These are phyloP conservation scores for Camptophora hylomeconis DNA, from an alignment of 2,329 filamentous ascomycete genomes.

Conservation along the genomic window DNA sequence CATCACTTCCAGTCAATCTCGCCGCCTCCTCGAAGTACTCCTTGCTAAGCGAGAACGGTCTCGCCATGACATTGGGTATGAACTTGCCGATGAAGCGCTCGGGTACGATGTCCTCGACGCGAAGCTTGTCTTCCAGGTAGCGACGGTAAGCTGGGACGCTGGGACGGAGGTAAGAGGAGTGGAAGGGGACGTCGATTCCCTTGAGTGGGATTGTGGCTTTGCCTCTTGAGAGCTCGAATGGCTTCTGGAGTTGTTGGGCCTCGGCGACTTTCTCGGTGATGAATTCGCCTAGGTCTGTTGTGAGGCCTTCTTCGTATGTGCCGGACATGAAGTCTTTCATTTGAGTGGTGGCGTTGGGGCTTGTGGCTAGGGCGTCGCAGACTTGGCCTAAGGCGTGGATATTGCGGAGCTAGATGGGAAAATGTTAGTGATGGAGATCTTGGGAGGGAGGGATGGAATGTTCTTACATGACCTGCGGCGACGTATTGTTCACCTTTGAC, in stretches of 20 bases:
- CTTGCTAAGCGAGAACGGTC: no score
- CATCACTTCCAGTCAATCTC: no score
- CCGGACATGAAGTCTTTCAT: no score
- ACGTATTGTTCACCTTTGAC: conserved; percentile 24
- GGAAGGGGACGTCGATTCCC: conserved; percentile 24
- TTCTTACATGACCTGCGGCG: conserved; percentile 43
- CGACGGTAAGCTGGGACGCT: conserved; percentile 15
- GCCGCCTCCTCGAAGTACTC: no score
- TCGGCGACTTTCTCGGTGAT: no score
- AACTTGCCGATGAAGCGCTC: no score
- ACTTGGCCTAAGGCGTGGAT: conserved; percentile 38
- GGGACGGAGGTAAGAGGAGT: conserved; percentile 18
- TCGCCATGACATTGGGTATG: no score
- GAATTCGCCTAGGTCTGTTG: no score
- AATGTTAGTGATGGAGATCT: conserved; percentile 94
- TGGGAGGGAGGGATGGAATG: conserved; percentile 86
- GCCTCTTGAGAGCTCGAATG: conserved; percentile 18
- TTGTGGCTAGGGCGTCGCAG: not conserved
- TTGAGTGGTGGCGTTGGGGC: not conserved
- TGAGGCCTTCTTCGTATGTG: no score
- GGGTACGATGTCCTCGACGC: no score
- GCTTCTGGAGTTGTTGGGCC: no score
- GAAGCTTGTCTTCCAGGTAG: no score
- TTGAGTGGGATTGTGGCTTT: conserved; percentile 20
- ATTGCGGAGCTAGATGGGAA: conserved; percentile 77